phyloP scores from a whole-genome alignment of 805 yeast genomes.

The Saccharomycopsis babjevae region DNA sequence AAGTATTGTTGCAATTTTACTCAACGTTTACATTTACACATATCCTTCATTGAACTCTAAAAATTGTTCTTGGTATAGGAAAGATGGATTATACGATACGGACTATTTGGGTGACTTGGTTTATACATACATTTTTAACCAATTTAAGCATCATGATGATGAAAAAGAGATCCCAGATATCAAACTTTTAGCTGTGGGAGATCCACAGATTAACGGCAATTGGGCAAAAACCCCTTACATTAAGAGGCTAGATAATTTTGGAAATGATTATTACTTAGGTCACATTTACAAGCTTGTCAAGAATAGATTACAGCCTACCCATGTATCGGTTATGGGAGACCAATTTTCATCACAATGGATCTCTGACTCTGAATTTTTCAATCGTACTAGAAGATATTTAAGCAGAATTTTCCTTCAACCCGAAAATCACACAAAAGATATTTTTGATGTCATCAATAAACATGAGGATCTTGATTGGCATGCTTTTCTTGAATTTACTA shows the following conservation, averaged over 20 bases:
- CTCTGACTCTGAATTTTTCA: slow-evolving; percentile 71
- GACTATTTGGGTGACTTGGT: slow-evolving; percentile 20
- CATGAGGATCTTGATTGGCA: slow-evolving; percentile 51
- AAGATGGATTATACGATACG: slow-evolving; percentile 14
- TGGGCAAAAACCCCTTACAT: slow-evolving; percentile 62
- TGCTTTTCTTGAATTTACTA: slow-evolving; percentile 29
- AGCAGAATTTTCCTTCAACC: slow-evolving; percentile 60
- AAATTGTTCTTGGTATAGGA: slow-evolving; percentile 50
- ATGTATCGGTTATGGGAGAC: slow-evolving; percentile 88
- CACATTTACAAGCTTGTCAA: slow-evolving; percentile 68
- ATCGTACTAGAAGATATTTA: slow-evolving; percentile 65
- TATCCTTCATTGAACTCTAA: slow-evolving; percentile 55
- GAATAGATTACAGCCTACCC: slow-evolving; percentile 55
- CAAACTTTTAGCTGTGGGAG: slow-evolving; percentile 77
- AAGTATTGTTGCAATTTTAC: slow-evolving; percentile 29
- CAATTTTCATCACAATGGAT: slow-evolving; percentile 94
- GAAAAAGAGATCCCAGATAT: slow-evolving; percentile 33
- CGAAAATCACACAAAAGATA: slow-evolving; percentile 37
- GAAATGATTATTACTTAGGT: slow-evolving; percentile 83
- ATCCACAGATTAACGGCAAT: slow-evolving; percentile 92
- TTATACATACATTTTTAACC: slow-evolving; percentile 22
- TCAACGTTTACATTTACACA: slow-evolving; percentile 60
- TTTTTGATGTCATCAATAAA: slow-evolving; percentile 34
- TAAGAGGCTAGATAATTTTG: slow-evolving; percentile 72
- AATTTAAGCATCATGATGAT: slow-evolving; percentile 11